These are phyloP conservation scores for Senecio squalidus DNA, from an alignment of 140 eudicot genomes.

Conservation along the genomic window DNA sequence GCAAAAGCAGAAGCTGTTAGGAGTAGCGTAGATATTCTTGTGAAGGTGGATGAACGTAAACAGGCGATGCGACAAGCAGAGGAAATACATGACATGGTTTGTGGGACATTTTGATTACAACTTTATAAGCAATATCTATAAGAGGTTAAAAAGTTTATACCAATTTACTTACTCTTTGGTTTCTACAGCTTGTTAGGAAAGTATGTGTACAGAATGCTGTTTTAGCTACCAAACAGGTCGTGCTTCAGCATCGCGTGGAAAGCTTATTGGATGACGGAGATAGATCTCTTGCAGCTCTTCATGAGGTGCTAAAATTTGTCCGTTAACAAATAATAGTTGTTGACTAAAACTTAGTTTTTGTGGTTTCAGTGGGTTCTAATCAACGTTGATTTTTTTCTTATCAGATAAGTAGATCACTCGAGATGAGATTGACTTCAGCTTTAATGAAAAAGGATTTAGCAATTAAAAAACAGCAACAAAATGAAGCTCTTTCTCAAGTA, in stretches of 20 bases:
- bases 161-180: background rate
- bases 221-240: constrained; percentile 48
- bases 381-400: no score
- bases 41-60: constrained; percentile 43
- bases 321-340: background rate
- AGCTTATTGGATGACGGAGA: background rate
- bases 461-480: background rate
- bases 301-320: background rate
- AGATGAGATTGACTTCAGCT: background rate
- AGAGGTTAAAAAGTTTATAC: no score
- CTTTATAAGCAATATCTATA: no score
- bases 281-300: background rate
- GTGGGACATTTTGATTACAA: no score
- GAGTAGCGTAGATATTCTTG: constrained; percentile 33
- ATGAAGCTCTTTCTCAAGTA: no score
- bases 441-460: background rate
- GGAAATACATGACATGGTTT: constrained; percentile 67
- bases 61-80: constrained; percentile 39
- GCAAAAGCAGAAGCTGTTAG: constrained; percentile 46
- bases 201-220: constrained; percentile 59
- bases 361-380: background rate
- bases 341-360: background rate
- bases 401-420: background rate
- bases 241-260: constrained; percentile 59
- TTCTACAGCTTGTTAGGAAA: constrained; percentile 60